These are phyloP conservation scores for Turritis glabra DNA, from an alignment of 345 rosid genomes.

Conservation along the genomic window DNA sequence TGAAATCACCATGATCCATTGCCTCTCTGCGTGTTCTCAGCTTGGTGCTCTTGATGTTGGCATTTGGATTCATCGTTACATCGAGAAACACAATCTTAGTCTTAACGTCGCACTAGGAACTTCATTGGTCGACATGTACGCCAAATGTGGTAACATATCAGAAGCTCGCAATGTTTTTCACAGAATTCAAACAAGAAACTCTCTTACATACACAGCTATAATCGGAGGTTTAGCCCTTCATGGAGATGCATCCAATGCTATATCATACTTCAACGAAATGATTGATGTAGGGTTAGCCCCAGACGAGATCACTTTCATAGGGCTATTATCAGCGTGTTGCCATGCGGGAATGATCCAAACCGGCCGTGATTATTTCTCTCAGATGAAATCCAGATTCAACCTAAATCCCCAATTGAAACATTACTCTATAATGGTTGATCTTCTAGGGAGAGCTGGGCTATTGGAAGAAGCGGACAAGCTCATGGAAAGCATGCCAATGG, in stretches of 20 bases:
- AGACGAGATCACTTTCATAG: slow-evolving; percentile 83
- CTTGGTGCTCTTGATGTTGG: slow-evolving; percentile 88
- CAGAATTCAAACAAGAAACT: slow-evolving; percentile 61
- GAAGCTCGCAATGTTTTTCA: slow-evolving; percentile 70
- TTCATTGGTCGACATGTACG: slow-evolving; percentile 82
- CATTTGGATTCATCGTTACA: slow-evolving; percentile 77
- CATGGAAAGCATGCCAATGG: slow-evolving; percentile 68
- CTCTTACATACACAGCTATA: slow-evolving; percentile 75
- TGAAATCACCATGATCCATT: slow-evolving; percentile 75
- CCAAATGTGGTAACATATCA: slow-evolving; percentile 78
- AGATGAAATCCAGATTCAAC: slow-evolving; percentile 64
- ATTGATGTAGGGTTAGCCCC: slow-evolving; percentile 62
- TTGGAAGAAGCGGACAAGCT: slow-evolving; percentile 72
- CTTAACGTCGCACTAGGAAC: slow-evolving; percentile 71
- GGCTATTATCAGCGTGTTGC: slow-evolving; percentile 80
- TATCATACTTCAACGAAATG: slow-evolving; percentile 71
- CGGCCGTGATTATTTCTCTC: slow-evolving; percentile 63
- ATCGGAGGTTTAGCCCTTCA: slow-evolving; percentile 80
- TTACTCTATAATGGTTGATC: slow-evolving; percentile 89
- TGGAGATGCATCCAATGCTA: slow-evolving; percentile 63
- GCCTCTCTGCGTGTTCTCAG: slow-evolving; percentile 86
- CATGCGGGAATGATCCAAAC: slow-evolving; percentile 81
- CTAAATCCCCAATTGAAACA: slow-evolving; percentile 67
- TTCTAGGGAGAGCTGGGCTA: slow-evolving; percentile 82
- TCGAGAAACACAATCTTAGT: slow-evolving; percentile 55